These are phyloP conservation scores for Aristolochia contorta DNA, from an alignment of 164 flowering plant species.

Conservation along the genomic window DNA sequence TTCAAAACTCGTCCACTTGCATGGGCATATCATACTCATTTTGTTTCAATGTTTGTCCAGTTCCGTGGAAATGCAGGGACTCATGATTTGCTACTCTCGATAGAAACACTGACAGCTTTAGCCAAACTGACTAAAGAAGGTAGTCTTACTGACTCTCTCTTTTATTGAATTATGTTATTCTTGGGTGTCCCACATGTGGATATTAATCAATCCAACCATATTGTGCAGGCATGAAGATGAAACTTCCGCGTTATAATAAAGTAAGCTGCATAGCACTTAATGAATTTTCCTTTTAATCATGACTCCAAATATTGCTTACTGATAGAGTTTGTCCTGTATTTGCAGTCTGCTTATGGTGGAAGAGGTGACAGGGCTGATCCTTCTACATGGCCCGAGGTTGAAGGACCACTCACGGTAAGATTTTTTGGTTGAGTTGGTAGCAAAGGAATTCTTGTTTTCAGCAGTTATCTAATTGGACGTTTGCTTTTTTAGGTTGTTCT, in stretches of 20 bases:
- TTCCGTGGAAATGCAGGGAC: slow-evolving; percentile 96
- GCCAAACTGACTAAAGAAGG: slow-evolving; percentile 72
- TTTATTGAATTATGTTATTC: background rate
- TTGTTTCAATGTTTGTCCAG: slow-evolving; percentile 23
- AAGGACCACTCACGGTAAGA: slow-evolving; percentile 82
- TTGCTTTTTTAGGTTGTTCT: slow-evolving; percentile 47
- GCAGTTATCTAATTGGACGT: background rate
- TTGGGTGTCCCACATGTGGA: no score
- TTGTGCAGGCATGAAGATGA: slow-evolving; percentile 70
- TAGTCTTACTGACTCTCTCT: slow-evolving; percentile 7
- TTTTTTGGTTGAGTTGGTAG: background rate
- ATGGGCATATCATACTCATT: background rate
- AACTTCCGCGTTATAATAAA: slow-evolving; percentile 91
- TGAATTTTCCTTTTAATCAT: background rate
- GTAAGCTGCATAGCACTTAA: slow-evolving; percentile 28
- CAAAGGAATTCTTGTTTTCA: background rate
- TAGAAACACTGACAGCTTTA: slow-evolving; percentile 58
- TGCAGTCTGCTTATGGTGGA: slow-evolving; percentile 81
- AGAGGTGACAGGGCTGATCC: slow-evolving; percentile 88
- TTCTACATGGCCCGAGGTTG: slow-evolving; percentile 88
- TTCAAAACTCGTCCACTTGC: background rate
- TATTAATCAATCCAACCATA: background rate
- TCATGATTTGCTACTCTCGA: slow-evolving; percentile 76
- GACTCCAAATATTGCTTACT: no score
- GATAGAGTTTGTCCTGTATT: background rate